These are phyloP conservation scores for Diaporthe australafricana DNA, from an alignment of 2,329 filamentous ascomycete genomes.

Conservation along the genomic window DNA sequence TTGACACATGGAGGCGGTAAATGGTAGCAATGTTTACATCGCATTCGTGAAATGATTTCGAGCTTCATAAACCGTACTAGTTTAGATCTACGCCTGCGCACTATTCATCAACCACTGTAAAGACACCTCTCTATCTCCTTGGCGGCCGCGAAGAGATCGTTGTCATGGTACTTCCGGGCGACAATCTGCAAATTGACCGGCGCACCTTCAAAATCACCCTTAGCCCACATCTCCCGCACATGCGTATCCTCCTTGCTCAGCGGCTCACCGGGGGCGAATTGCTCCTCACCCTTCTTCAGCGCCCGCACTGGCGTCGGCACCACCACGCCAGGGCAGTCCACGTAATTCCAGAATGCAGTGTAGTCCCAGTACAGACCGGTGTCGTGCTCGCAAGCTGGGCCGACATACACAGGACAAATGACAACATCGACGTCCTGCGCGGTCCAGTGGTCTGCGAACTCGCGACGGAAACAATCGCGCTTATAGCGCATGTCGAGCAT, in stretches of 20 bases:
- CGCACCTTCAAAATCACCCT: slow-evolving; percentile 47
- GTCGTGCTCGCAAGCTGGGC: slow-evolving; percentile 51
- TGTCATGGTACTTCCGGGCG: slow-evolving; percentile 49
- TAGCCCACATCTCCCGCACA: slow-evolving; percentile 48
- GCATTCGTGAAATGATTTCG: too few species aligned
- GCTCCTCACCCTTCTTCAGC: slow-evolving; percentile 43
- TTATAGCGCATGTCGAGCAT: slow-evolving; percentile 43
- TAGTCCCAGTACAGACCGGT: slow-evolving; percentile 52
- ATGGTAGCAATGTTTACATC: too few species aligned
- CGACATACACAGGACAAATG: slow-evolving; percentile 50
- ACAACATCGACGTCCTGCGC: slow-evolving; percentile 52
- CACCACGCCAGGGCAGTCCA: slow-evolving; percentile 51
- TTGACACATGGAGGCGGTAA: too few species aligned
- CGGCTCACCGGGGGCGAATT: slow-evolving; percentile 41
- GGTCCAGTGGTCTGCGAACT: slow-evolving; percentile 50
- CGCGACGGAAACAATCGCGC: slow-evolving; percentile 47
- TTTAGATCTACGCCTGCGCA: too few species aligned
- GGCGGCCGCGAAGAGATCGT: slow-evolving; percentile 47
- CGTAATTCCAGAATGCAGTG: slow-evolving; percentile 51
- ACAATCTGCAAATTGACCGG: slow-evolving; percentile 50
- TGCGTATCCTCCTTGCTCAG: slow-evolving; percentile 46
- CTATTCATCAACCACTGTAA: neutral
- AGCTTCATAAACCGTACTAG: too few species aligned
- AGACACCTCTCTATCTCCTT: slow-evolving; percentile 39
- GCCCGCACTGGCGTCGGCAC: slow-evolving; percentile 49